Base-by-base conservation (phyloP, 2,329 filamentous ascomycete species). In the Trichoderma koningii region DNA sequence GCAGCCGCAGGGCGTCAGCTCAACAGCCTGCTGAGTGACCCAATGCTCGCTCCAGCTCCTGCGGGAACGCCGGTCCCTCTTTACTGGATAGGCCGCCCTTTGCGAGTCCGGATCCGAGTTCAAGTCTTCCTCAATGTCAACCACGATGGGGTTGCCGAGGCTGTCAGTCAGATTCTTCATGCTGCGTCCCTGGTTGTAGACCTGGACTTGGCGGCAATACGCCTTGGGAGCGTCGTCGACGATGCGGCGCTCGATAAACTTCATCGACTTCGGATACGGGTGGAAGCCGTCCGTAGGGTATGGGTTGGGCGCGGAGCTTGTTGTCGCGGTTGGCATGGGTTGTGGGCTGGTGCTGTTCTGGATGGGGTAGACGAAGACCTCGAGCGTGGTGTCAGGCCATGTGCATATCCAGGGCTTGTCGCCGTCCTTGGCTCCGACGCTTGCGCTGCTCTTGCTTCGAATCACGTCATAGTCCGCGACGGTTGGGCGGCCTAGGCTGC, bases 371-470 rank as follows among this genome's bases (percentile, higher is more conserved):
- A 87, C 83, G 68, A 86, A 85, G 3, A 86, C 73, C 59, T 87
- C 84, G 5, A 87, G 76, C 3, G 79, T 76, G 0, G 83, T 86
- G 30, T 80, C 77, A 2, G 83, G 82, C 85, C 85, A 87, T 2
- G 77, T 82, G 71, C 85, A 87, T 23, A 87, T 78, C 85, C 85
- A 87, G 1, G 82, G 81, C 65, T 76, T 82, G 53, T 86, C 83
- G 2, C 84, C 85, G 0, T 73, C 72, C 66, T 78, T 71, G 0
- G 77, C 77, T 12, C 73, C 72, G 3, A 68, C 63, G 6, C 66
- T 70, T 38, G 69, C 67, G 56, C 56, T 38, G 34, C 34, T 70
- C 59, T 68, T 69, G 19, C 68, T 71, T 6, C 66, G 70, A 15
- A 69, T 62, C 1, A 78, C 77, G 19, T 70, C 69, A 48, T 71